Evolutionary conservation across 2,329 filamentous ascomycete species (phyloP), one percentile per base, ranked within the genome.

Genomic region (Phaeoacremonium minimum): DNA sequence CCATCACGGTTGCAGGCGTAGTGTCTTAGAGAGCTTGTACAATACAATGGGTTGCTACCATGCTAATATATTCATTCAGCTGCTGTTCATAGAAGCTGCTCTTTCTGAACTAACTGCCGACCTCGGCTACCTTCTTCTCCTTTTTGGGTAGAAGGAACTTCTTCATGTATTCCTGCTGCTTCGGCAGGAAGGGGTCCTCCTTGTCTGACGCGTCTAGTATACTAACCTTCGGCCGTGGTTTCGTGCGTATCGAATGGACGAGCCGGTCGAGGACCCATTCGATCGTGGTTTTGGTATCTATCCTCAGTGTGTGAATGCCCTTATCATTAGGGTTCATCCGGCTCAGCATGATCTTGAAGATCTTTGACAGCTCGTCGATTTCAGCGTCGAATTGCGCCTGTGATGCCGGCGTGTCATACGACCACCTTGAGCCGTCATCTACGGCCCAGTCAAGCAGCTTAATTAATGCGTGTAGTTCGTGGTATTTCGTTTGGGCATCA

Each of bases 211-310:
- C 22, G 18, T 70, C 69, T 45, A 73, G 77, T 5, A 77, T 67
- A 45, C 64, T 72, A 40, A 66, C 67, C 50, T 72, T 77, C 9
- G 67, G 67, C 33, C 65, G 71, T 31, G 67, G 70, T 46, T 73
- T 75, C 9, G 85, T 85, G 33, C 88, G 73, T 32, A 91, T 81
- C 4, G 77, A 74, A 53, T 84, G 80, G 32, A 80, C 63, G 12
- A 96, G 67, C 37, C 90, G 77, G 50, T 85, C 80, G 40, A 82
- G 74, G n/a, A 95, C 64, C 39, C 80, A 73, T 49, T 94, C 85
- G 28, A 95, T 69, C 9, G 74, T 71, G 36, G 80, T 80, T 60
- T 95, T 95, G 11, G 85, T 80, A 51, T 94, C 80, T 18, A 86
- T 84, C 18, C 85, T 75, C 13, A 75, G 73, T 40, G 93, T 69